Percentiles rank a stretch among this genome's conserved stretches.
phyloP scores from a whole-genome alignment of 2,329 filamentous ascomycete species.

The Aspergillus costaricaensis region DNA sequence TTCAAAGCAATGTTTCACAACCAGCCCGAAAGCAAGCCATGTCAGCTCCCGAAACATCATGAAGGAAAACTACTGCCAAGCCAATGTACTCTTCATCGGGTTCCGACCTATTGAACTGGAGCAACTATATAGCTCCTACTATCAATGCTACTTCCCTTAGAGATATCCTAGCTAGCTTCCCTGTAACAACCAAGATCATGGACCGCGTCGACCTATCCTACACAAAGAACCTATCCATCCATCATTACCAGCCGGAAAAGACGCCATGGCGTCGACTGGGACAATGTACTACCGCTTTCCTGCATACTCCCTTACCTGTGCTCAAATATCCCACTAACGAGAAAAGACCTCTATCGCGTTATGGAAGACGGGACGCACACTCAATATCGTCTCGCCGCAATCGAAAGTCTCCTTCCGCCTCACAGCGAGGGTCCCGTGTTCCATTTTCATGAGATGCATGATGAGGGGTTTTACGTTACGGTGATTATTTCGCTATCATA shows the following conservation, averaged over 20 bases:
- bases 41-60: not conserved
- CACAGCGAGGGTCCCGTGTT: conserved; percentile 47
- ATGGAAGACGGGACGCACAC: conserved; percentile 34
- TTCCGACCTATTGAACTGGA: not conserved
- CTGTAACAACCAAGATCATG: not conserved
- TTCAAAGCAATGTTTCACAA: not conserved
- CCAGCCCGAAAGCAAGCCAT: not conserved
- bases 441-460: conserved; percentile 61
- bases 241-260: conserved; percentile 5
- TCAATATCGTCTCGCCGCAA: conserved; percentile 48
- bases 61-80: not conserved
- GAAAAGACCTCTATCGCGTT: conserved; percentile 19
- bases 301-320: no score
- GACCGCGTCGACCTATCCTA: not conserved
- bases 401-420: conserved; percentile 53
- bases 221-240: conserved; percentile 4
- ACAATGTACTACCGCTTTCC: not conserved
- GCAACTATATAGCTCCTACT: no score
- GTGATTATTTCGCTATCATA: not conserved
- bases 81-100: not conserved
- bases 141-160: no score
- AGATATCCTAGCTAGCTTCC: no score
- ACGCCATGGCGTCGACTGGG: conserved; percentile 5
- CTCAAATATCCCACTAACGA: not conserved
- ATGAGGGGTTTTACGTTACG: conserved; percentile 59